phyloP scores from a whole-genome alignment of 2,329 filamentous ascomycete species.

The Orbilia brochopaga region DNA sequence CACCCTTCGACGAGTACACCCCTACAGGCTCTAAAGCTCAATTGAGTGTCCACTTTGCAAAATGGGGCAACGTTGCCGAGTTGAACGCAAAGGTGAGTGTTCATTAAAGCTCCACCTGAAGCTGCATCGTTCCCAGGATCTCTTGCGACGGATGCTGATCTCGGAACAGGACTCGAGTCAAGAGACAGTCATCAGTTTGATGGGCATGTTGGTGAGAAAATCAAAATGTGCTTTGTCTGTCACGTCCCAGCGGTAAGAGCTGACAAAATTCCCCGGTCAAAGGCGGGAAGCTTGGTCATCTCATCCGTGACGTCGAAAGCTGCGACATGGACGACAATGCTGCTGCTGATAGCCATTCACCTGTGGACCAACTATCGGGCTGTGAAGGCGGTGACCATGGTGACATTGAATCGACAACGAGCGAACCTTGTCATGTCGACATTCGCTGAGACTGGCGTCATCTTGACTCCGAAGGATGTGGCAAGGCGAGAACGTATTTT shows the following conservation, averaged over 20 bases:
- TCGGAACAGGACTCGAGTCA: slow-evolving; percentile 79
- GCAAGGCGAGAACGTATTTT: slow-evolving; percentile 67
- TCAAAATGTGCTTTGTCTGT: slow-evolving; percentile 17
- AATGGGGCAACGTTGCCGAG: slow-evolving; percentile 84
- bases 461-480: slow-evolving; percentile 71
- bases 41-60: slow-evolving; percentile 88
- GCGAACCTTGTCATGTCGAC: slow-evolving; percentile 76
- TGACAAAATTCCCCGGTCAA: slow-evolving; percentile 56
- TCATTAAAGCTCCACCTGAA: slow-evolving; percentile 56
- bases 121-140: slow-evolving; percentile 21
- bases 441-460: slow-evolving; percentile 62
- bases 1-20: not conserved
- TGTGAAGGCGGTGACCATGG: slow-evolving; percentile 82
- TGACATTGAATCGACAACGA: slow-evolving; percentile 82
- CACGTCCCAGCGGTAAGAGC: slow-evolving; percentile 2
- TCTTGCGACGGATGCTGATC: slow-evolving; percentile 31
- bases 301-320: slow-evolving; percentile 72
- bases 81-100: slow-evolving; percentile 71
- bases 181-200: slow-evolving; percentile 86
- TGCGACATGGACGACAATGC: slow-evolving; percentile 75
- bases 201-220: slow-evolving; percentile 75
- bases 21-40: slow-evolving; percentile 78
- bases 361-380: slow-evolving; percentile 84
- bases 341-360: slow-evolving; percentile 75
- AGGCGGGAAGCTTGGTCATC: slow-evolving; percentile 78